Percentiles rank a stretch among this genome's conserved stretches.
phyloP scores from a whole-genome alignment of 108 stramenopile genomes.

The Nitzschia putrida region DNA sequence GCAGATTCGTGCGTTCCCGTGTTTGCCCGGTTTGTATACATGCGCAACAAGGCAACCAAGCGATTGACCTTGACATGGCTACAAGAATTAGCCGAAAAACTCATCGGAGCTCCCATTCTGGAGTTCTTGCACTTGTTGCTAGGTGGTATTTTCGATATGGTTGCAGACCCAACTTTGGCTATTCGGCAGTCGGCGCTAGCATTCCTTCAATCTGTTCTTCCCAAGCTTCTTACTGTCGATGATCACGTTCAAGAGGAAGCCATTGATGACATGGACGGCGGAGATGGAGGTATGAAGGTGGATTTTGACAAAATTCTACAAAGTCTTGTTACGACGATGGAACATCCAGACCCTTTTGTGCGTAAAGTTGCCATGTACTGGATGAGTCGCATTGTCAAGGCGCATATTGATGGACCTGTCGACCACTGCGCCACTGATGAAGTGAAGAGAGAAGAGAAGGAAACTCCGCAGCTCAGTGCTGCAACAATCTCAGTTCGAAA shows the following conservation, averaged over 20 bases:
- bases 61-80: conserved; percentile 83
- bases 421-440: conserved; percentile 6
- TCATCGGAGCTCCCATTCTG: conserved; percentile 82
- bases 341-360: conserved; percentile 89
- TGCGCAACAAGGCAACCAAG: conserved; percentile 88
- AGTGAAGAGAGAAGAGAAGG: conserved; percentile 14
- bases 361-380: conserved; percentile 91
- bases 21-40: conserved; percentile 86
- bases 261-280: conserved; percentile 62
- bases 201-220: conserved; percentile 80
- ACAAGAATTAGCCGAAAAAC: conserved; percentile 75
- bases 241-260: conserved; percentile 49
- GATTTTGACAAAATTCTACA: conserved; percentile 89
- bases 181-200: conserved; percentile 84
- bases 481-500: conserved; percentile 80
- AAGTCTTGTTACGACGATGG: conserved; percentile 81
- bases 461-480: conserved; percentile 43
- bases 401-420: conserved; percentile 55
- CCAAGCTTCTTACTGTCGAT: conserved; percentile 71
- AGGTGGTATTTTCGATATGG: conserved; percentile 85
- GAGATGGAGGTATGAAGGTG: conserved; percentile 50
- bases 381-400: conserved; percentile 85
- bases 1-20: conserved; percentile 84
- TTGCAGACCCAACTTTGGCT: conserved; percentile 76
- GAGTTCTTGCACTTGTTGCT: conserved; percentile 83